Evolutionary conservation across 2,329 filamentous ascomycete species (phyloP), one percentile per base, ranked within the genome.

Genomic region (Fusarium secorum): DNA sequence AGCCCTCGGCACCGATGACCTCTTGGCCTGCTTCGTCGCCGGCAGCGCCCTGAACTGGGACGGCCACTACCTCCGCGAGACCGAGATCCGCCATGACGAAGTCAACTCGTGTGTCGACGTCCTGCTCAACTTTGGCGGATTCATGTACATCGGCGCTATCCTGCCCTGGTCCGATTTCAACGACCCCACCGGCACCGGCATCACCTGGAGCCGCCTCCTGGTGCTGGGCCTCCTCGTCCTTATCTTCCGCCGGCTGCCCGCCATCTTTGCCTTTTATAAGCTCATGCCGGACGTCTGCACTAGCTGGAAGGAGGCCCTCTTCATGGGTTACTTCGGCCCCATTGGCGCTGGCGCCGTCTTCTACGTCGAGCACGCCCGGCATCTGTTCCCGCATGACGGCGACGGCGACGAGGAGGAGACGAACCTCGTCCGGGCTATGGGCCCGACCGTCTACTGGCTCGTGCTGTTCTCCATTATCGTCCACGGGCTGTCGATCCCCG

Each of bases 321-420:
- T 89, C 61, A 87, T 89, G 86, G 87, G 87, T 0, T 89, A 89
- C 64, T 94, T 94, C 70, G 92, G 92, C 0, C 92, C 92, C 0
- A 93, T 94, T 48, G 92, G 92, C 4, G 91, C 93, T 20, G 91
- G 90, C 24, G 91, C 92, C 3, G 86, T 93, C 30, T 94, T 94
- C 79, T 94, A 94, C 77, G 85, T 94, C 26, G 82, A 85, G 71
- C 83, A 85, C 60, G 80, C 81, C 1, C 76, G 79, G 11, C 77
- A 84, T 17, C 68, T 85, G 11, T 82, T 84, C 46, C 82, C 81
- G 2, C 56, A 77, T 11, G 61, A 78, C 2, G 78, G 75, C 26
- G 68, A 79, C 14, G 79, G 78, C 1, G 79, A 82, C 53, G 71
- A 71, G 8, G 78, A 78, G 26, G 78, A 80, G 60, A 75, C 74